A percentile compares a stretch with the other conserved stretches of the same genome.
These are phyloP conservation scores for Yamadazyma songkhlaensis DNA, from an alignment of 1,139 yeast species.

Conservation along the genomic window DNA sequence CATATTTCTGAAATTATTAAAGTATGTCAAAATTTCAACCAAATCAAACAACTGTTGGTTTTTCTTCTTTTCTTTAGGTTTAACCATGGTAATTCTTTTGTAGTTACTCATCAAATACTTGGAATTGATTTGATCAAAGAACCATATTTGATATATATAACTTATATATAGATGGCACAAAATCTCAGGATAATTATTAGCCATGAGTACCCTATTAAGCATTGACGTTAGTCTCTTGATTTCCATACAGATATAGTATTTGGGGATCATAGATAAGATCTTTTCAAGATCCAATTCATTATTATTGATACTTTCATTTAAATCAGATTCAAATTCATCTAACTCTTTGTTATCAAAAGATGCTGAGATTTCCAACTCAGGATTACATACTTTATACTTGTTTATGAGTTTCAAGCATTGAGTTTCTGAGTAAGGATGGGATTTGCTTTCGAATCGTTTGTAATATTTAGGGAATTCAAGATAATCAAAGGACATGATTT, in stretches of 20 bases:
- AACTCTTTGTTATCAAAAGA: slow-evolving; percentile 1
- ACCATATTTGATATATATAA: slow-evolving; percentile 13
- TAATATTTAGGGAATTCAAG: slow-evolving; percentile 14
- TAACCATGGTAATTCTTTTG: slow-evolving; percentile 8
- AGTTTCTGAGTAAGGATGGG: slow-evolving; percentile 5
- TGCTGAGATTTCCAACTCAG: slow-evolving; percentile 1
- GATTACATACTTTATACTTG: slow-evolving; percentile 14
- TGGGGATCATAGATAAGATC: slow-evolving; percentile 6
- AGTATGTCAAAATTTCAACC: slow-evolving; percentile 5
- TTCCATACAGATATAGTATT: slow-evolving; percentile 11
- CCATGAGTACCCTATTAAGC: slow-evolving; percentile 8
- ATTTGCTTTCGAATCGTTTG: slow-evolving; percentile 4
- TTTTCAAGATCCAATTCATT: slow-evolving; percentile 6
- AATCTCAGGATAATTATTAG: slow-evolving; percentile 8
- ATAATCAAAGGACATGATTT: slow-evolving; percentile 7
- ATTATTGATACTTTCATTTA: slow-evolving; percentile 7
- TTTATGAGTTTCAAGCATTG: slow-evolving; percentile 19
- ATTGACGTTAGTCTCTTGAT: slow-evolving; percentile 5
- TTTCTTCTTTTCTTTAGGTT: slow-evolving; percentile 2
- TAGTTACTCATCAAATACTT: slow-evolving; percentile 7
- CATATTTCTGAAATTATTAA: slow-evolving; percentile 8
- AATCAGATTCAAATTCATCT: slow-evolving; percentile 5
- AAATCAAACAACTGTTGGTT: slow-evolving; percentile 5
- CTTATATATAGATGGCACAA: slow-evolving; percentile 12
- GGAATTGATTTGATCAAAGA: slow-evolving; percentile 8